Conservation (phyloP, 768 basidiomycete genomes). For the Mycena kentingensis region DNA sequence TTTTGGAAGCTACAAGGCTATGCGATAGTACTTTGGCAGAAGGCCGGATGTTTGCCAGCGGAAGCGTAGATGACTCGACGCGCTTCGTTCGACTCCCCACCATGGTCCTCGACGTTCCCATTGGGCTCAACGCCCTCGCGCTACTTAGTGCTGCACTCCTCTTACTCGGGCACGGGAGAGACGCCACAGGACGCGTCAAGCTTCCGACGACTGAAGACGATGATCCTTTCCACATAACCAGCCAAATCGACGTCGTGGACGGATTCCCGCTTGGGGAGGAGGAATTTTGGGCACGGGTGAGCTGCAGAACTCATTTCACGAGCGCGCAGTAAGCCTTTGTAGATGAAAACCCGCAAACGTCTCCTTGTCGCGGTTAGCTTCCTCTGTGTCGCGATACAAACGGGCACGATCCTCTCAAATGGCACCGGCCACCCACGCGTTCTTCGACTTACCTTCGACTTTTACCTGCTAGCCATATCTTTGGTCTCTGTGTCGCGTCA, state of each 20-base stretch:
- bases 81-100: too few relatives aligned
- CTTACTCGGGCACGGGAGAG: not conserved
- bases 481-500: not conserved
- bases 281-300: conserved; percentile 40
- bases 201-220: not conserved
- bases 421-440: not conserved
- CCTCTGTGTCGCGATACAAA: not conserved
- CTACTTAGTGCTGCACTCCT: not conserved
- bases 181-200: not conserved
- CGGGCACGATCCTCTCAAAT: not conserved
- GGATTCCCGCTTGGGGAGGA: conserved; percentile 2
- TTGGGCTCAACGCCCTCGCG: not conserved
- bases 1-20: too few relatives aligned
- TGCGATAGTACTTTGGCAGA: too few relatives aligned
- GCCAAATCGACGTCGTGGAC: not conserved
- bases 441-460: not conserved
- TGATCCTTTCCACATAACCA: conserved; percentile 3
- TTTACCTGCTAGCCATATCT: not conserved
- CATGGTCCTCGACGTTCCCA: not conserved
- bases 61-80: too few relatives aligned
- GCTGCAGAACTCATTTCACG: not conserved
- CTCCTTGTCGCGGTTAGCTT: not conserved
- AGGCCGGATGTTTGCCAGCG: too few relatives aligned
- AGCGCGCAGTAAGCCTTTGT: not conserved
- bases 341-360: not conserved